A percentile compares a stretch with the other conserved stretches of the same genome.
phyloP scores from a whole-genome alignment of 805 yeast genomes.

The Candida tammaniensis region DNA sequence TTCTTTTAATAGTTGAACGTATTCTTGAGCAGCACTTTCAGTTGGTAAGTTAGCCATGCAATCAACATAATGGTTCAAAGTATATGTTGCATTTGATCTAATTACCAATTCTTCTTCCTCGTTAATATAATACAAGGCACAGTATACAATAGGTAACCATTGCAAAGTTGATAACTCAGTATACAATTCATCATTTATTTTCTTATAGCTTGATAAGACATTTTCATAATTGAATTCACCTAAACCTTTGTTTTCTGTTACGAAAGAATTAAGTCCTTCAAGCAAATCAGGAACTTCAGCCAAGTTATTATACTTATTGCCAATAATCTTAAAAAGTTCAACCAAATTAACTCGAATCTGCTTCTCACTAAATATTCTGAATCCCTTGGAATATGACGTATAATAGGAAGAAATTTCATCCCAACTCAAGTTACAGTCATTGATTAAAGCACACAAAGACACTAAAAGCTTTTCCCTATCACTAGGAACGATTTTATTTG shows the following conservation, averaged over 20 bases:
- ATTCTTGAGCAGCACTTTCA: slow-evolving; percentile 23
- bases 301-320: slow-evolving; percentile 46
- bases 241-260: slow-evolving; percentile 39
- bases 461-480: slow-evolving; percentile 58
- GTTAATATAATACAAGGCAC: slow-evolving; percentile 65
- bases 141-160: slow-evolving; percentile 79
- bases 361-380: slow-evolving; percentile 56
- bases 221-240: slow-evolving; percentile 78
- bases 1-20: slow-evolving; percentile 44
- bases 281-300: slow-evolving; percentile 50
- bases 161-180: slow-evolving; percentile 45
- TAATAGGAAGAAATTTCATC: slow-evolving; percentile 50
- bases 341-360: slow-evolving; percentile 62
- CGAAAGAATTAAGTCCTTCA: slow-evolving; percentile 64
- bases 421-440: slow-evolving; percentile 51
- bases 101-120: slow-evolving; percentile 79
- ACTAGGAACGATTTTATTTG: slow-evolving; percentile 45
- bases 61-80: slow-evolving; percentile 65
- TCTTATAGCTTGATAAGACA: slow-evolving; percentile 64
- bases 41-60: slow-evolving; percentile 31
- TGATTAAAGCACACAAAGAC: slow-evolving; percentile 54
- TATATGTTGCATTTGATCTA: slow-evolving; percentile 70
- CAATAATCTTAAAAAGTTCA: slow-evolving; percentile 58
- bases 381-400: slow-evolving; percentile 52
- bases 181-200: slow-evolving; percentile 57